Percentiles rank a stretch among this genome's conserved stretches.
phyloP scores from a whole-genome alignment of 257 asterid species.

The Lithospermum erythrorhizon region DNA sequence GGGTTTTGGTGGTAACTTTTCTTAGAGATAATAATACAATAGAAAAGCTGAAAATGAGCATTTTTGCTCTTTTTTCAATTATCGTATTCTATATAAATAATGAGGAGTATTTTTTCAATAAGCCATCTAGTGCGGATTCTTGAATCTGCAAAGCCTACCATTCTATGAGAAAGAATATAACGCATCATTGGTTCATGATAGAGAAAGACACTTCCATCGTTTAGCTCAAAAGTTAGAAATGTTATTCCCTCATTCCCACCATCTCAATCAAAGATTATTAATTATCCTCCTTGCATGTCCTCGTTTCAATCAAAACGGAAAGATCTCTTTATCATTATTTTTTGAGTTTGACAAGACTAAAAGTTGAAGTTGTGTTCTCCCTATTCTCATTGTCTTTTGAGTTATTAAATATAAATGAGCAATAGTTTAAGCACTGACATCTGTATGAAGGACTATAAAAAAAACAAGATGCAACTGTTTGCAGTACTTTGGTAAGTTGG shows the following conservation, averaged over 20 bases:
- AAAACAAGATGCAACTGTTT: slow-evolving; percentile 13
- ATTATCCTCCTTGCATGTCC: slow-evolving; percentile 19
- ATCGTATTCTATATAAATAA: too few relatives aligned
- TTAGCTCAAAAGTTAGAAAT: slow-evolving; percentile 40
- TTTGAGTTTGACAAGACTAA: slow-evolving; percentile 24
- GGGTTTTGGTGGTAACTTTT: too few relatives aligned
- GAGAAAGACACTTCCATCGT: slow-evolving; percentile 47
- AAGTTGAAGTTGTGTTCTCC: slow-evolving; percentile 18
- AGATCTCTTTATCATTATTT: slow-evolving; percentile 5
- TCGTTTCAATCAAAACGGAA: slow-evolving; percentile 8
- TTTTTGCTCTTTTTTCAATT: too few relatives aligned
- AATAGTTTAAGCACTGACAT: slow-evolving; percentile 4
- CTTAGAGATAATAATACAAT: too few relatives aligned
- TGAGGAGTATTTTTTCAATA: too few relatives aligned
- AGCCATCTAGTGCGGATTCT: too few relatives aligned
- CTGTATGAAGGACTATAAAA: slow-evolving; percentile 1
- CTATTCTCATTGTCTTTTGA: slow-evolving; percentile 7
- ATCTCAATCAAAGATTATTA: slow-evolving; percentile 10
- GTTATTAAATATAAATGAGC: slow-evolving; percentile 21
- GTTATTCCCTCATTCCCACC: slow-evolving; percentile 24
- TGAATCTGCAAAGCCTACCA: slow-evolving; percentile 19
- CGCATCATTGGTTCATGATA: slow-evolving; percentile 20
- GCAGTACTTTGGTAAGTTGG: neutral
- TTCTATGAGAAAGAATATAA: slow-evolving; percentile 2
- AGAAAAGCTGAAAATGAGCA: too few relatives aligned